Evolutionary conservation across 441 rosid species (phyloP).

Genomic region (Adansonia rubrostipa): DNA sequence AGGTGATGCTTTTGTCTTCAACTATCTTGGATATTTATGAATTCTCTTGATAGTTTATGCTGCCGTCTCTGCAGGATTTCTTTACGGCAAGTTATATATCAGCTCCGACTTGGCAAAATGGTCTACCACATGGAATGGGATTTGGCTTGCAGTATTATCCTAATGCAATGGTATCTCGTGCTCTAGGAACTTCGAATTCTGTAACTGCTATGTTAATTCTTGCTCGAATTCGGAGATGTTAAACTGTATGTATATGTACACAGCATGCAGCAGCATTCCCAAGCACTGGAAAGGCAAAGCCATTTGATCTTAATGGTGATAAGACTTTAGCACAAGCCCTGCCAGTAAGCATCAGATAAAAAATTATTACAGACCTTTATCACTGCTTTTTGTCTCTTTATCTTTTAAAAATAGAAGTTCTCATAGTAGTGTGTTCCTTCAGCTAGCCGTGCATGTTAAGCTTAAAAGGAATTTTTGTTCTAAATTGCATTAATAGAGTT

Average conservation of each 20-base stretch:
- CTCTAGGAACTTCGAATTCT: conserved; percentile 14
- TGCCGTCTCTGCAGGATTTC: conserved; percentile 59
- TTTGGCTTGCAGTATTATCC: conserved; percentile 60
- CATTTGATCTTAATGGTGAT: conserved; percentile 58
- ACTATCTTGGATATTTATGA: conserved; percentile 7
- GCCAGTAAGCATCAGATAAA: conserved; percentile 40
- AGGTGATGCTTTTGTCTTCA: conserved; percentile 40
- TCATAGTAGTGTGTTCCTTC: background rate
- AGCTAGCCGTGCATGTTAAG: background rate
- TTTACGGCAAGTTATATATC: conserved; percentile 56
- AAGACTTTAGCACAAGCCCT: conserved; percentile 42
- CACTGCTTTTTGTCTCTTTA: background rate
- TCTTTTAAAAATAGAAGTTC: background rate
- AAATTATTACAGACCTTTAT: background rate
- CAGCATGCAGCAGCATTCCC: conserved; percentile 50
- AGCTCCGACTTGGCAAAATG: conserved; percentile 53
- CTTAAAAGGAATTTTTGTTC: background rate
- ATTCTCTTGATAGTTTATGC: conserved; percentile 18
- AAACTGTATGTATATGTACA: conserved; percentile 21
- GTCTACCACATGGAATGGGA: conserved; percentile 52
- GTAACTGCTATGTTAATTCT: background rate
- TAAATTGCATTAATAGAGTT: background rate
- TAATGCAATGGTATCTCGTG: conserved; percentile 50
- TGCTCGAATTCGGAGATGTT: conserved; percentile 15
- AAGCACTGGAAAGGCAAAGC: conserved; percentile 53